Evolutionary conservation across 768 basidiomycete genomes (phyloP).

Genomic region (Mycena amicta): DNA sequence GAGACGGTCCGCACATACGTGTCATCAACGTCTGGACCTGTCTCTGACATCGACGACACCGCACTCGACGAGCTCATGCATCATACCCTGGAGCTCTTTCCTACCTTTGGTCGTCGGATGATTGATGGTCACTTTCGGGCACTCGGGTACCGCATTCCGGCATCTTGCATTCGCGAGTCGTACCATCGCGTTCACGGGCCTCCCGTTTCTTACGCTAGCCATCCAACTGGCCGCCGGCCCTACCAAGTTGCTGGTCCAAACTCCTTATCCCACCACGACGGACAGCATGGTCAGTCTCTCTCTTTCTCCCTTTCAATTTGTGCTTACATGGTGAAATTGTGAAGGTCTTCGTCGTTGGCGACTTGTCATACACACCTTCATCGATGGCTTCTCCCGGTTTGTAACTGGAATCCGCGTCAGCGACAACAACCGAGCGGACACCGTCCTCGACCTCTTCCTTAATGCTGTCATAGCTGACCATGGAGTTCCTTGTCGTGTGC

Average conservation of each 20-base stretch:
- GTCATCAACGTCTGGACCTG: conserved; percentile 1
- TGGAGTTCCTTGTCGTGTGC: conserved; percentile 36
- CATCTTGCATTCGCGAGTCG: conserved; percentile 14
- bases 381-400: conserved; percentile 43
- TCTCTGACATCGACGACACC: conserved; percentile 25
- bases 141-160: conserved; percentile 25
- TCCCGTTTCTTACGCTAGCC: conserved; percentile 25
- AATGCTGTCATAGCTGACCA: conserved; percentile 19
- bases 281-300: conserved; percentile 32
- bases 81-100: conserved; percentile 28
- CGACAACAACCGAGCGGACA: conserved; percentile 43
- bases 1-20: neutral
- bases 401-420: conserved; percentile 37
- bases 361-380: conserved; percentile 36
- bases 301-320: neutral
- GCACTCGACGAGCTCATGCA: conserved; percentile 26
- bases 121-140: conserved; percentile 25
- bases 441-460: conserved; percentile 40
- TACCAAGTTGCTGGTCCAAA: conserved; percentile 40
- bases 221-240: conserved; percentile 24
- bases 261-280: conserved; percentile 42
- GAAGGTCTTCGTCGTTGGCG: conserved; percentile 30
- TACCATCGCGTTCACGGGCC: conserved; percentile 6
- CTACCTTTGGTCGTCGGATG: conserved; percentile 29
- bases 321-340: neutral